phyloP scores from a whole-genome alignment of 2,329 filamentous ascomycete species.

The Colletotrichum scovillei region DNA sequence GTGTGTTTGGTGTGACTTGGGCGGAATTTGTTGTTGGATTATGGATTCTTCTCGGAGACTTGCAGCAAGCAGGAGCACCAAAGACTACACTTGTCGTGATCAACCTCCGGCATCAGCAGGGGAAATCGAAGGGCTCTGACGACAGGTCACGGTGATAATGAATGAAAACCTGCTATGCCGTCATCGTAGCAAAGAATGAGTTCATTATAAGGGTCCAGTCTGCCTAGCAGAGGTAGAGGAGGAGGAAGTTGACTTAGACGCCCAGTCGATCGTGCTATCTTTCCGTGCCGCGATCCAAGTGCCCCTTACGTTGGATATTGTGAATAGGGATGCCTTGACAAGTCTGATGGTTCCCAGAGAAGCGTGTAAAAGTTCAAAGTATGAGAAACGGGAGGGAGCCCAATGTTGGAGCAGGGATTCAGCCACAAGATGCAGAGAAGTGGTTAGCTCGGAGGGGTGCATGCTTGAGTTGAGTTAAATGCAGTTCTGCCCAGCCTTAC shows the following conservation, averaged over 20 bases:
- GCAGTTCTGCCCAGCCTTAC: conserved; percentile 13
- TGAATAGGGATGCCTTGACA: background rate
- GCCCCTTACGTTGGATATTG: background rate
- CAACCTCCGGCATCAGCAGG: background rate
- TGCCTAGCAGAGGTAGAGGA: background rate
- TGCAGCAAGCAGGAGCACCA: background rate
- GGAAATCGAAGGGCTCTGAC: background rate
- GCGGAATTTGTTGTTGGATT: no score
- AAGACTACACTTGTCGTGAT: background rate
- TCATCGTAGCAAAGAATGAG: background rate
- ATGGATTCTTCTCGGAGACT: background rate
- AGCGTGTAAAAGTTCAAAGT: background rate
- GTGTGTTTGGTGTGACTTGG: background rate
- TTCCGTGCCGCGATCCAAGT: background rate
- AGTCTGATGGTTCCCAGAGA: background rate
- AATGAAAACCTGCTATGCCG: background rate
- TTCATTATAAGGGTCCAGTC: background rate
- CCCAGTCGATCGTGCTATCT: background rate
- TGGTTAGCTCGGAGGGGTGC: background rate
- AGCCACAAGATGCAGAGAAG: background rate
- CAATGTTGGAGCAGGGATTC: background rate
- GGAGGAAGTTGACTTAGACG: no score
- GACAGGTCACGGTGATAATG: background rate
- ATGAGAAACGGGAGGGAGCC: background rate
- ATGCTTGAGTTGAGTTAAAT: background rate